Evolutionary conservation across 2,329 filamentous ascomycete species (phyloP), one percentile per base, ranked within the genome.

Genomic region (Penicillium sp.): DNA sequence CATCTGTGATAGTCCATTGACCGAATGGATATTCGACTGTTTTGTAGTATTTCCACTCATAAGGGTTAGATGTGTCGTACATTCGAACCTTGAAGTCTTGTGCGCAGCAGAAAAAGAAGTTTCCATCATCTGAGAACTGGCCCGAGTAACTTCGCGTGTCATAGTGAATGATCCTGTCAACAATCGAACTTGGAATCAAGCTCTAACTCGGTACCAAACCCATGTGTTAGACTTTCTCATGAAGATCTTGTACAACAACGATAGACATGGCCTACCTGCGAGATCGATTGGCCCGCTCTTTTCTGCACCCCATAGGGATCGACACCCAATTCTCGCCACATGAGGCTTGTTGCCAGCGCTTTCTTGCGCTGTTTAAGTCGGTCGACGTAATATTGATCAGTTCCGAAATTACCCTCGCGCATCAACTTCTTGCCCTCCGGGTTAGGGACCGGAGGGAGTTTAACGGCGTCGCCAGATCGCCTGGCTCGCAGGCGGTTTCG

Each of bases 21-120:
- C 92, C 94, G 61, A 86, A 89, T 0, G 91, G 91, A 71, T 94
- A 96, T 27, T 80, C 77, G 5, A 91, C 90, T 0, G 89, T 93
- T 76, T 93, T 97, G 79, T 97, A 97, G 72, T 96, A 92, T 70
- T 88, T 88, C 94, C 94, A 99, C 61, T 91, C 84, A 73, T 94
- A 96, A 0, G 93, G 91, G 64, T 97, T 96, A 1, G 90, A 92
- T 0, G 94, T 97, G 71, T 97, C 93, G 74, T 97, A 99, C 90
- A 99, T 92, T 49, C 92, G 88, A 9, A 99, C 91, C 63, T 86
- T 88, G 76, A 96, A 96, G 73, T 97, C 92, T 72, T 97, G 91
- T 9, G 88, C 89, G 67, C 89, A 94, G 6, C 88, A 87, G 70
- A 93, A 97, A 77, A 97, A 97, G 77, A 97, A 97, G 72, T 96